These are phyloP conservation scores for Blastobotrys muscicola DNA, from an alignment of 805 yeast genomes.

Conservation along the genomic window DNA sequence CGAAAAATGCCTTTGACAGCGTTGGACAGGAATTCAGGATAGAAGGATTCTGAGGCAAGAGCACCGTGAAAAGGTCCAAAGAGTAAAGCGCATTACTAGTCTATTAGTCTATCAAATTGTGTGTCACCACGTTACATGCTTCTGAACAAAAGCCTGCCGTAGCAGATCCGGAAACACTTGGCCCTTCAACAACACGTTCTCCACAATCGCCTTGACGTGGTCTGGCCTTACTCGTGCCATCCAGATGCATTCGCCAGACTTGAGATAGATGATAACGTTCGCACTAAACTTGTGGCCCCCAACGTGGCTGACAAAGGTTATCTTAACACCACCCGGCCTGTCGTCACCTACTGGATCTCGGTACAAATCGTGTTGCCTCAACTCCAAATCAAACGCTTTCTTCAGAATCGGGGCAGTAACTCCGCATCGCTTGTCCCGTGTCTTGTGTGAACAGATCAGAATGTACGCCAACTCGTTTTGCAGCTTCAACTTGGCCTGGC, in stretches of 20 bases:
- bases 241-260: slow-evolving; percentile 75
- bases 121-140: slow-evolving; percentile 8
- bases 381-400: slow-evolving; percentile 61
- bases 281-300: slow-evolving; percentile 97
- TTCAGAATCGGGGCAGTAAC: slow-evolving; percentile 87
- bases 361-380: slow-evolving; percentile 60
- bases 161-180: slow-evolving; percentile 63
- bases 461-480: slow-evolving; percentile 25
- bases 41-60: too few species aligned
- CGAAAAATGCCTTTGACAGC: too few species aligned
- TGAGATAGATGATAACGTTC: slow-evolving; percentile 68
- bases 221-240: slow-evolving; percentile 76
- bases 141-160: slow-evolving; percentile 34
- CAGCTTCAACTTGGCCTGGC: not conserved
- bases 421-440: slow-evolving; percentile 91
- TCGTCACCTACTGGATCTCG: slow-evolving; percentile 65
- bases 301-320: slow-evolving; percentile 70
- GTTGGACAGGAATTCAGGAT: too few species aligned
- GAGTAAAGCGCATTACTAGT: too few species aligned
- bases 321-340: slow-evolving; percentile 64
- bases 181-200: slow-evolving; percentile 61
- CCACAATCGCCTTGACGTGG: slow-evolving; percentile 63
- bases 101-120: too few species aligned
- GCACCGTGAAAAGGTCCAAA: too few species aligned
- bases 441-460: slow-evolving; percentile 78